These are phyloP conservation scores for Metschnikowia kofuensis DNA, from an alignment of 805 yeast species.

Conservation along the genomic window DNA sequence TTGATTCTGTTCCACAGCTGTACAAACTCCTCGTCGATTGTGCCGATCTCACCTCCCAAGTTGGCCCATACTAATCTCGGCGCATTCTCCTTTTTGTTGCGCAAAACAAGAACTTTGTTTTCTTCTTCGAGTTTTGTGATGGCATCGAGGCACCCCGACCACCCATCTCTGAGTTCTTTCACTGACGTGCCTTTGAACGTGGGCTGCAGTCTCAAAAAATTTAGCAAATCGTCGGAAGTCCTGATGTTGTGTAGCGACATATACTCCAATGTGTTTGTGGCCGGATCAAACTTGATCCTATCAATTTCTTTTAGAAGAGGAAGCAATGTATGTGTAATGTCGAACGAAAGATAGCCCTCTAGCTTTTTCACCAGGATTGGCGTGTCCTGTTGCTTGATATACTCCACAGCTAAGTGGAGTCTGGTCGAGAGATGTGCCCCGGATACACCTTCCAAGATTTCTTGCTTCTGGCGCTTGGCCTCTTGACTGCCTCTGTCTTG, in stretches of 20 bases:
- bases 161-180: constrained; percentile 82
- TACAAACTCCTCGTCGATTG: constrained; percentile 78
- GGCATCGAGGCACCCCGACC: constrained; percentile 85
- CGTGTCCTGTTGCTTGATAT: constrained; percentile 66
- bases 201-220: constrained; percentile 71
- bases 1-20: constrained; percentile 76
- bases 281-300: constrained; percentile 66
- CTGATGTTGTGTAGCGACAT: constrained; percentile 86
- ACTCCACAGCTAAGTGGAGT: constrained; percentile 87
- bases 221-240: constrained; percentile 71
- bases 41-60: constrained; percentile 66
- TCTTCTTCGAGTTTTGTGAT: constrained; percentile 76
- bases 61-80: constrained; percentile 95
- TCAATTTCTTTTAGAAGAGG: constrained; percentile 74
- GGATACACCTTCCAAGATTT: constrained; percentile 27
- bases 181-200: constrained; percentile 87
- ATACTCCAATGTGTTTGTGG: constrained; percentile 70
- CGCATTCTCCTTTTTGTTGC: constrained; percentile 89
- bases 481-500: constrained; percentile 23
- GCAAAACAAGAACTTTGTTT: constrained; percentile 72
- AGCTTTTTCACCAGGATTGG: constrained; percentile 68
- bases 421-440: constrained; percentile 79
- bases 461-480: constrained; percentile 32
- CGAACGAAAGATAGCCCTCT: constrained; percentile 61
- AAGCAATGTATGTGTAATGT: constrained; percentile 59